Percentiles rank a stretch among this genome's conserved stretches.
phyloP scores from a whole-genome alignment of 768 basidiomycete genomes.

The Gloeostereum incarnatum region DNA sequence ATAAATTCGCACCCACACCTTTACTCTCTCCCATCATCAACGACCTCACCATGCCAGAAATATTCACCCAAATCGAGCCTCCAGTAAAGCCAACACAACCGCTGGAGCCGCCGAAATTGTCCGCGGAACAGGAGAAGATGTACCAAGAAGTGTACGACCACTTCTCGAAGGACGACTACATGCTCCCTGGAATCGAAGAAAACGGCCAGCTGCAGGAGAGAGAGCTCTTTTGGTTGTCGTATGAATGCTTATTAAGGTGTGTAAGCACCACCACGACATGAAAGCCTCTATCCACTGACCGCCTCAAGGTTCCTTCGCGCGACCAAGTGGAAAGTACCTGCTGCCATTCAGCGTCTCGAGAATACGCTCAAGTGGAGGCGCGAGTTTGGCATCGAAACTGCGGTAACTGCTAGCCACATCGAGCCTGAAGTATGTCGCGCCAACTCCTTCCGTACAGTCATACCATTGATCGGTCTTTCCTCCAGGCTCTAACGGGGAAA shows the following conservation, averaged over 20 bases:
- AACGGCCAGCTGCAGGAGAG: conserved; percentile 43
- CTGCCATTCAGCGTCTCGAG: conserved; percentile 58
- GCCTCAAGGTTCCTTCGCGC: conserved; percentile 61
- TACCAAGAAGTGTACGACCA: conserved; percentile 49
- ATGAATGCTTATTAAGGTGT: conserved; percentile 65
- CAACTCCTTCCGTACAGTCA: not conserved
- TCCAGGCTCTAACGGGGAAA: conserved; percentile 74
- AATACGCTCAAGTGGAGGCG: conserved; percentile 72
- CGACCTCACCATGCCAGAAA: no score
- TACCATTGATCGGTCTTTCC: not conserved
- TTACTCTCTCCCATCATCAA: no score
- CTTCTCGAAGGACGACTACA: conserved; percentile 44
- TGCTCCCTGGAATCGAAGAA: conserved; percentile 34
- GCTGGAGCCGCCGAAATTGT: conserved; percentile 15
- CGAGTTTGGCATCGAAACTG: conserved; percentile 65
- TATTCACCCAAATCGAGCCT: no score
- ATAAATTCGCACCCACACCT: no score
- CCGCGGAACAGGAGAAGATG: conserved; percentile 35
- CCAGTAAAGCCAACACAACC: no score
- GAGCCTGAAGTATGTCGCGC: conserved; percentile 57
- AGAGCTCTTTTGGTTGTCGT: conserved; percentile 77
- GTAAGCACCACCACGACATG: not conserved
- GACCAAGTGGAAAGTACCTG: conserved; percentile 58
- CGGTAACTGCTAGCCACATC: conserved; percentile 49
- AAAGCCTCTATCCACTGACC: not conserved